Conservation (phyloP, 2,329 filamentous ascomycete genomes). For the Neurospora sp. region DNA sequence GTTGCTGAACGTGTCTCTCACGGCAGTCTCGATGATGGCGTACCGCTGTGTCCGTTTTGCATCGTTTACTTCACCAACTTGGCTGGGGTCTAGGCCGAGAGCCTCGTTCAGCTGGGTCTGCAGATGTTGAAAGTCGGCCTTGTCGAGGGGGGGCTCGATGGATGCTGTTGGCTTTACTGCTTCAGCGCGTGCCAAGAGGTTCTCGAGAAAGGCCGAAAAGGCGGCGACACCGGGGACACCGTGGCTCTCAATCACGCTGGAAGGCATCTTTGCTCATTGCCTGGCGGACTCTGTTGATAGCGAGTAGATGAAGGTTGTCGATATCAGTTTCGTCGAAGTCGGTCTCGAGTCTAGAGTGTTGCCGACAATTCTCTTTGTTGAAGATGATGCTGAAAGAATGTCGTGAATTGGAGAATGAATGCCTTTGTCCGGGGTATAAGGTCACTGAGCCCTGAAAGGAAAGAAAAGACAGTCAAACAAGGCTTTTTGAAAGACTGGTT, state of each 20-base stretch:
- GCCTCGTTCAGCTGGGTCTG: slow-evolving; percentile 32
- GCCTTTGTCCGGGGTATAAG: neutral
- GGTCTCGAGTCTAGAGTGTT: neutral
- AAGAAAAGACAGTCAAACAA: neutral
- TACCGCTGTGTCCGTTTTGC: slow-evolving; percentile 44
- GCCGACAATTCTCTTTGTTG: neutral
- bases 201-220: slow-evolving; percentile 43
- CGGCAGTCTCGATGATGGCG: slow-evolving; percentile 72
- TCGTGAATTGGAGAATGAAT: neutral
- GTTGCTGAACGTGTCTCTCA: slow-evolving; percentile 68
- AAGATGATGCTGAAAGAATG: neutral
- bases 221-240: slow-evolving; percentile 43
- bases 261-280: slow-evolving; percentile 35
- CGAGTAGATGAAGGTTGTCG: neutral
- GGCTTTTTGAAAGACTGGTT: neutral
- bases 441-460: neutral
- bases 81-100: slow-evolving; percentile 23
- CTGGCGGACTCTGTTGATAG: neutral
- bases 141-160: slow-evolving; percentile 66
- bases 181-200: slow-evolving; percentile 49
- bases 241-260: slow-evolving; percentile 32
- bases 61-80: slow-evolving; percentile 22
- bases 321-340: neutral
- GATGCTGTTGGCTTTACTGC: slow-evolving; percentile 45
- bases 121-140: slow-evolving; percentile 51